Evolutionary conservation across 208 protist genomes (phyloP).

Genomic region (Leishmania arabica): DNA sequence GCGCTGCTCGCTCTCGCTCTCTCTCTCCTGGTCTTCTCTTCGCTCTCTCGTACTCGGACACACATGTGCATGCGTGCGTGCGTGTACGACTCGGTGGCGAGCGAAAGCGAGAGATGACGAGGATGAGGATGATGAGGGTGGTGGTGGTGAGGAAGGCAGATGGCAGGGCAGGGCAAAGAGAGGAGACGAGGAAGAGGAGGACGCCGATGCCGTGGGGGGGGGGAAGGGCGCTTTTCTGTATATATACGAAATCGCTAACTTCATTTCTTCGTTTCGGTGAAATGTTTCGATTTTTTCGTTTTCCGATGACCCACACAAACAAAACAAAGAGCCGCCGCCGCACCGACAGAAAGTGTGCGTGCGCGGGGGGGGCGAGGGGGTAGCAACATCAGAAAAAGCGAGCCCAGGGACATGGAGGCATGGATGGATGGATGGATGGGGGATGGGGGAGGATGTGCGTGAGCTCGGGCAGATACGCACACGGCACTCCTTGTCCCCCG

Average conservation of each 20-base stretch:
- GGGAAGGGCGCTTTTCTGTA: background rate
- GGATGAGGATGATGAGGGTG: background rate
- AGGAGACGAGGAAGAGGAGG: background rate
- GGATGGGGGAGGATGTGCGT: background rate
- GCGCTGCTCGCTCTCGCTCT: constrained; percentile 21
- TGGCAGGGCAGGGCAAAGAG: background rate
- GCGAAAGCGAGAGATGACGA: background rate
- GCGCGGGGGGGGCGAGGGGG: background rate
- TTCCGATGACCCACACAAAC: background rate
- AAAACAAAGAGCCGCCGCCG: background rate
- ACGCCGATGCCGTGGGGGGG: background rate
- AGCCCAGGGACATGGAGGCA: background rate
- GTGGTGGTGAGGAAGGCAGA: background rate
- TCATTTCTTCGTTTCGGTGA: constrained; percentile 1
- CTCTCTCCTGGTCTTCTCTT: constrained; percentile 26
- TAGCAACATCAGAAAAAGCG: background rate
- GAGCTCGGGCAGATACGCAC: background rate
- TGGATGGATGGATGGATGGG: background rate
- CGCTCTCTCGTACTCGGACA: background rate
- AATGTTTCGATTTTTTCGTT: background rate
- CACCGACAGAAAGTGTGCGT: background rate
- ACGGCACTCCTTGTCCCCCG: background rate
- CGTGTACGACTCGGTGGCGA: background rate
- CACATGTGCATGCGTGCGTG: background rate
- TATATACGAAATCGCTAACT: constrained; percentile 3